Evolutionary conservation across 2,329 filamentous ascomycete species (phyloP), one percentile per base, ranked within the genome.

Genomic region (Pseudogymnoascus sp.): DNA sequence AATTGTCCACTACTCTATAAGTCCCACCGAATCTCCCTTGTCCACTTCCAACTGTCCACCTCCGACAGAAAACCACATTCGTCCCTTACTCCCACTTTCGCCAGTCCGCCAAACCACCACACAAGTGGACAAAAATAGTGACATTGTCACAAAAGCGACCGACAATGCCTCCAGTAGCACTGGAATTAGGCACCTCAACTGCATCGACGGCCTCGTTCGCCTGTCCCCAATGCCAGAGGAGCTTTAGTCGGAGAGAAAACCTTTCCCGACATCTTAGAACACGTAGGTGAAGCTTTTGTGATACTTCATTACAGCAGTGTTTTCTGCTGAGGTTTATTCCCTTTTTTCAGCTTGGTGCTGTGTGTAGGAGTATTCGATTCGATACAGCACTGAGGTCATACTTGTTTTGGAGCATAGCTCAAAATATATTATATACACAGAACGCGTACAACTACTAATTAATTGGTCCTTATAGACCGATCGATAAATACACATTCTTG

Each of bases 231-330:
- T 69, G 67, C 40, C 42, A 65, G 5, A 69, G 67, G 56, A 34
- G 49, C 1, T 69, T 69, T 59, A 69, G 65, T 61, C 62, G 68
- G n/a, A 63, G 68, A n/a, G 68, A 69, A 28, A 69, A 69, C 60
- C 46, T 69, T 23, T 69, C 66, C 62, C 67, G 68, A 2, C 68
- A 69, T 66, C 46, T 67, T 36, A 69, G 68, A 62, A 67, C 67
- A 28, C 67, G 67, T 68, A 65, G 14, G 65, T 65, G 46, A 23
- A 25, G 8, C 2, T 49, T 23, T 16, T 12, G 14, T 36, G 25
- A 8, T 23, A 4, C 8, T 53, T 12, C 42, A 43, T 23, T 23
- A 7, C 12, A 23, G 9, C 18, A 25, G 8, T 14, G 1, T 25
- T 46, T 25, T 25, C 6, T 5, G 12, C 25, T 12, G n/a, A 14